Conservation (phyloP, 2,329 filamentous ascomycete genomes). For the Phyllosticta citrichinensis region DNA sequence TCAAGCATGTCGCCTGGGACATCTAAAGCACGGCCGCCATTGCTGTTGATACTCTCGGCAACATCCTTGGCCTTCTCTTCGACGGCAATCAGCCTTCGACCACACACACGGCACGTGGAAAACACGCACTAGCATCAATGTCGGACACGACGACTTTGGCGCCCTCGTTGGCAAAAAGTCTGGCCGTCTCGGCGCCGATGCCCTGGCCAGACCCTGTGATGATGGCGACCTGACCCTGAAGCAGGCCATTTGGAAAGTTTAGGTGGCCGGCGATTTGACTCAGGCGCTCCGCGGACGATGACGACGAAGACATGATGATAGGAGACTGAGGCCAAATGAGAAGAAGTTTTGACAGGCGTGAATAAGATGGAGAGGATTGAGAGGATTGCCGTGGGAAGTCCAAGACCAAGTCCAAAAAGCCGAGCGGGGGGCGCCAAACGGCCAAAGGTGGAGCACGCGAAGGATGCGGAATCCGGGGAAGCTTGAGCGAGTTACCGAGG, state of each 20-base stretch:
- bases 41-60: conserved; percentile 58
- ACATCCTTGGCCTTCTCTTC: conserved; percentile 59
- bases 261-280: conserved; percentile 68
- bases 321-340: neutral
- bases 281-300: conserved; percentile 40
- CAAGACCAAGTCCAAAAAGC: neutral
- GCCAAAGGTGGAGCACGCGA: neutral
- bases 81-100: neutral
- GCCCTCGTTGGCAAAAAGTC: conserved; percentile 78
- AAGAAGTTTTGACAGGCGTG: neutral
- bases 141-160: conserved; percentile 77
- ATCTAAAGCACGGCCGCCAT: conserved; percentile 58
- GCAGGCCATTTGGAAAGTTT: conserved; percentile 70
- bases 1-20: conserved; percentile 70
- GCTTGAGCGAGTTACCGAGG: neutral
- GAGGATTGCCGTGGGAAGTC: neutral
- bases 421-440: neutral
- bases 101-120: neutral
- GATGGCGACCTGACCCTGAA: conserved; percentile 73
- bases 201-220: conserved; percentile 81
- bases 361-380: neutral
- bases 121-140: conserved; percentile 57
- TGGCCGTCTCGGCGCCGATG: conserved; percentile 75
- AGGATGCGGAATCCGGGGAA: neutral
- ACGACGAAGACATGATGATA: neutral